These are phyloP conservation scores for Scutellaria baicalensis DNA, from an alignment of 257 asterid species.

Conservation along the genomic window DNA sequence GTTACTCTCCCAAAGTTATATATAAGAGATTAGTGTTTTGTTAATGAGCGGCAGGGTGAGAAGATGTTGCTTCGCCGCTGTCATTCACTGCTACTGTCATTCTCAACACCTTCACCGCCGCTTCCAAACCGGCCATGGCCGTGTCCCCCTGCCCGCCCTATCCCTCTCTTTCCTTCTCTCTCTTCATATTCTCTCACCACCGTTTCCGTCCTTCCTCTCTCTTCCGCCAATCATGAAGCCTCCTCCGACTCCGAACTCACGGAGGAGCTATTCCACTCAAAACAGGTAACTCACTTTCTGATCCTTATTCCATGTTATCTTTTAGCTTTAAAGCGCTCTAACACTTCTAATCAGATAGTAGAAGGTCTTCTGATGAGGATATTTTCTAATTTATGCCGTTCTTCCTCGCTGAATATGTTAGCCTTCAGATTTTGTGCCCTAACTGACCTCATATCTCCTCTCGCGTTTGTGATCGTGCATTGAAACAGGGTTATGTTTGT, in stretches of 20 bases:
- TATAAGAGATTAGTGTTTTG: too few relatives aligned
- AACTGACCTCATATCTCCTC: neutral
- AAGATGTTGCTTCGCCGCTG: slow-evolving; percentile 37
- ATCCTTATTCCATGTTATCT: neutral
- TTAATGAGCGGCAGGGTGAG: too few relatives aligned
- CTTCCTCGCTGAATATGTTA: neutral
- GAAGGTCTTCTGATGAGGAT: neutral
- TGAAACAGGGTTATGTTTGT: neutral
- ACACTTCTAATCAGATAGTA: neutral
- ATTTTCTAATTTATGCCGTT: neutral
- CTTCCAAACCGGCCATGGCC: slow-evolving; percentile 18
- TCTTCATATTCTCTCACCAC: slow-evolving; percentile 20
- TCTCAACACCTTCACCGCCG: slow-evolving; percentile 13
- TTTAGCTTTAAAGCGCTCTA: neutral
- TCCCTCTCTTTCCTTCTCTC: slow-evolving; percentile 8
- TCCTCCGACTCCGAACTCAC: slow-evolving; percentile 15
- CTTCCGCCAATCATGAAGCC: slow-evolving; percentile 9
- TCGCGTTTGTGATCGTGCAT: neutral
- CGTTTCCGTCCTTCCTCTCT: slow-evolving; percentile 12
- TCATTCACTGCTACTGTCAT: slow-evolving; percentile 11
- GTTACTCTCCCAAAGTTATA: too few relatives aligned
- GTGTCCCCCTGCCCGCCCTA: slow-evolving; percentile 7
- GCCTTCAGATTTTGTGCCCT: neutral
- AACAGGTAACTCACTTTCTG: slow-evolving; percentile 31
- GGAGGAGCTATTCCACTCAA: slow-evolving; percentile 27